Evolutionary conservation across 2,329 filamentous ascomycete species (phyloP), one percentile per base, ranked within the genome.

Genomic region (Cucurbitaria berberidis): DNA sequence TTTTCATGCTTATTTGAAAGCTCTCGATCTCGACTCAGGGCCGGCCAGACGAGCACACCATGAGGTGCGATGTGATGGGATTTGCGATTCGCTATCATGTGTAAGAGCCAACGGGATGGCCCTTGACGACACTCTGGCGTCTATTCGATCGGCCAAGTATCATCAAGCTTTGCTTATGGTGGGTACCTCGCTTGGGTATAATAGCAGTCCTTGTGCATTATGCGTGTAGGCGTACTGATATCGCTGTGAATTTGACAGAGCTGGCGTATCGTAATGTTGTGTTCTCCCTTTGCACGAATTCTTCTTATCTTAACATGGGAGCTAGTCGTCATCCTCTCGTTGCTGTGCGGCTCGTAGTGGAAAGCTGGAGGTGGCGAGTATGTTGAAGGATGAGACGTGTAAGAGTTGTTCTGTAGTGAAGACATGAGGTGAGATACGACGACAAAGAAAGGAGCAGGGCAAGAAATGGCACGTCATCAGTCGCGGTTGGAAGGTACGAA

Each of bases 1-100:
- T 49, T 45, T 48, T 27, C 22, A 51, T 44, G 50, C 27, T 29
- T 30, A 44, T 48, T 58, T 50, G 42, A 43, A 45, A 27, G 29
- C 48, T n/a, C 42, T 40, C 24, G 35, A 9, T 45, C 48, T 45
- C 38, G 41, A 42, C 35, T 16, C n/a, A 16, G 13, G 40, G 11
- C 42, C 39, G 18, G 22, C 32, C 27, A 16, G 22, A 47, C 24
- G 46, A 55, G 45, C 36, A 30, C 36, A 41, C 27, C 41, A 26
- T 43, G 27, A 24, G 24, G 39, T 30, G 36, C 26, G 41, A 50
- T 48, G 45, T 30, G 42, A 45, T 40, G 35, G 22, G 10, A 15
- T 8, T 44, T 38, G 46, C 43, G 7, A 43, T 54, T 53, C 36
- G 50, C 45, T 48, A 45, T 29, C 22, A 3, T 27, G n/a, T 2